phyloP scores from a whole-genome alignment of 192 early-diverging fungal species.

The Lobosporangium transversale region DNA sequence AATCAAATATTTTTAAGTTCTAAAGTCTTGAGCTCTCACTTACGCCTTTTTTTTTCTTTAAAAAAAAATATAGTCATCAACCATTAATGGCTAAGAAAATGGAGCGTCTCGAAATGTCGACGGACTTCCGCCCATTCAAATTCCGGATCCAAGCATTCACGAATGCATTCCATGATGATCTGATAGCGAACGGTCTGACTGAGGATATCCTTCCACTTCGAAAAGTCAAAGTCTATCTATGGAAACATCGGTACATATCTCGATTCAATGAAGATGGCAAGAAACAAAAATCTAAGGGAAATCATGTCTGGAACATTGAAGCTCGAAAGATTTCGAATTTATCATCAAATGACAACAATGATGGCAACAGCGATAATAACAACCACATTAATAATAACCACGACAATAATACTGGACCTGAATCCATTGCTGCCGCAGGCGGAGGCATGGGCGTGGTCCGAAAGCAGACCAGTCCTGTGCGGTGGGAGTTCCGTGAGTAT shows the following conservation, averaged over 20 bases:
- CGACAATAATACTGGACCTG: constrained; percentile 14
- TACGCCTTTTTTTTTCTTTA: background rate
- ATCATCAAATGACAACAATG: background rate
- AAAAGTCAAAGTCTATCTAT: constrained; percentile 78
- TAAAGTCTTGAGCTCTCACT: background rate
- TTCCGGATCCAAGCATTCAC: constrained; percentile 87
- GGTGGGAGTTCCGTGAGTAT: constrained; percentile 82
- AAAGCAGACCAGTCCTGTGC: constrained; percentile 6
- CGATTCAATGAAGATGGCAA: constrained; percentile 86
- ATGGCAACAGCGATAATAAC: background rate
- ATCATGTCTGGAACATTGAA: constrained; percentile 85
- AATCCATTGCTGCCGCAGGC: constrained; percentile 17
- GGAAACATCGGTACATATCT: constrained; percentile 78
- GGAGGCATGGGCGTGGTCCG: constrained; percentile 6
- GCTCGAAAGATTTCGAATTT: constrained; percentile 71
- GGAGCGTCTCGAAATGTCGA: constrained; percentile 74
- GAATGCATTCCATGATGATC: constrained; percentile 77
- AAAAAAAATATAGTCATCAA: constrained; percentile 64
- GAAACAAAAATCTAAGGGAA: constrained; percentile 83
- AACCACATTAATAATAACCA: background rate
- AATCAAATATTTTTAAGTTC: too few species aligned
- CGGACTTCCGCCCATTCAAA: constrained; percentile 82
- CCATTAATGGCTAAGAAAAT: constrained; percentile 83
- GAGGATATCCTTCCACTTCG: constrained; percentile 71
- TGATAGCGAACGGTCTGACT: constrained; percentile 66